These are phyloP conservation scores for Ceriops decandra DNA, from an alignment of 345 rosid genomes.

Conservation along the genomic window DNA sequence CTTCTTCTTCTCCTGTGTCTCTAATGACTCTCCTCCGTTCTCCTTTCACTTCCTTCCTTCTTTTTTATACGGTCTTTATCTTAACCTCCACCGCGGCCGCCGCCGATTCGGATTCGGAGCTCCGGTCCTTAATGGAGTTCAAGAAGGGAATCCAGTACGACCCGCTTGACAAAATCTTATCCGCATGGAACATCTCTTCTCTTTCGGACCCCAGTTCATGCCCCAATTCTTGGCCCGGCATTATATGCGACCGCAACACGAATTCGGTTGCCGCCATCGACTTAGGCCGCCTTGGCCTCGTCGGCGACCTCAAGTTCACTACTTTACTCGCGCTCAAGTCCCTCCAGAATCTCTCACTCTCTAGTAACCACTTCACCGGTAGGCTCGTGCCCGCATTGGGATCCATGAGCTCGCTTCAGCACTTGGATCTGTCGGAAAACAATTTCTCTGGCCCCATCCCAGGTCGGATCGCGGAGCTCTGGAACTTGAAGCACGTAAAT, in stretches of 20 bases:
- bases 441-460: slow-evolving; percentile 84
- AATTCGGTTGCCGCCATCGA: slow-evolving; percentile 48
- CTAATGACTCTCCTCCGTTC: not conserved
- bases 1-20: not conserved
- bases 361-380: slow-evolving; percentile 81
- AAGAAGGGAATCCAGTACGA: slow-evolving; percentile 71
- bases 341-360: slow-evolving; percentile 59
- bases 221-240: slow-evolving; percentile 63
- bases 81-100: not conserved
- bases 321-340: slow-evolving; percentile 52
- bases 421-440: slow-evolving; percentile 80
- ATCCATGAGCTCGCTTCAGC: slow-evolving; percentile 51
- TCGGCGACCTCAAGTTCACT: slow-evolving; percentile 74
- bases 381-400: slow-evolving; percentile 81
- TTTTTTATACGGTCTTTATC: not conserved
- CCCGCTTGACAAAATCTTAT: slow-evolving; percentile 31
- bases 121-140: slow-evolving; percentile 74
- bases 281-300: slow-evolving; percentile 55
- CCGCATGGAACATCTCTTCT: slow-evolving; percentile 43
- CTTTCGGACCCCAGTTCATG: slow-evolving; percentile 39
- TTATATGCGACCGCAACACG: slow-evolving; percentile 48
- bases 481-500: slow-evolving; percentile 65
- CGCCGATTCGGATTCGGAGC: slow-evolving; percentile 39
- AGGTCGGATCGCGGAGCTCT: slow-evolving; percentile 65
- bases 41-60: not conserved